Evolutionary conservation across 2,329 filamentous ascomycete genomes (phyloP), one percentile per base, ranked within the genome.

Genomic region (Arthroderma sp.): DNA sequence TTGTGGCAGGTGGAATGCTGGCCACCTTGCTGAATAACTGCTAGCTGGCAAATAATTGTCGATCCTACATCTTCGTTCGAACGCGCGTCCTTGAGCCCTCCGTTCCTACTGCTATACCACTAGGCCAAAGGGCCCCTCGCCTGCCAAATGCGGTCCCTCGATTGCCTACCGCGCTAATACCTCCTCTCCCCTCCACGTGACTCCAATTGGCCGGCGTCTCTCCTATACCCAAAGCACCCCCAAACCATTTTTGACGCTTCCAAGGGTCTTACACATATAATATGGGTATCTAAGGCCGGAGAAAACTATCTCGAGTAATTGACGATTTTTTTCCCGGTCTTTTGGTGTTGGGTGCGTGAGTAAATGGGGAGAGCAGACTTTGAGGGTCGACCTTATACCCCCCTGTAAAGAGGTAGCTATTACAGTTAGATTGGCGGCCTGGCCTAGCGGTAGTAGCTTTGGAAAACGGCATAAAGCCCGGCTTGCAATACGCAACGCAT

Each of bases 401-500:
- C 15, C 7, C 11, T 31, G n/a, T 5, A 29, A 38, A 38, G 3
- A 22, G 15, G 36, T 10, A n/a, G 6, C 32, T 31, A 4, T 22
- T 15, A 30, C 27, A 22, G 36, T 38, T n/a, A 8, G 27, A 10
- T 22, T 8, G 15, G 8, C 27, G 28, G 28, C 38, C 27, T 46
- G 44, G 38, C 44, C 33, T 10, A 46, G 44, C 38, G 32, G 44
- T 37, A n/a, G 30, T n/a, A 22, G 36, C 36, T 22, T 22, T 22
- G 15, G 36, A 11, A 11, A 34, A 9, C 27, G 33, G 30, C 38
- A 27, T 41, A 27, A 36, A 34, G 8, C 3, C 38, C 38, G 34
- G 43, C 38, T 46, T 46, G 38, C 44, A 38, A 33, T 36, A 36
- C 28, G 44, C 42, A 41, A 41, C 43, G 43, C 43, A 27, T 22